Conservation (phyloP, 805 yeast species). For the Saccharomyces jurei region DNA sequence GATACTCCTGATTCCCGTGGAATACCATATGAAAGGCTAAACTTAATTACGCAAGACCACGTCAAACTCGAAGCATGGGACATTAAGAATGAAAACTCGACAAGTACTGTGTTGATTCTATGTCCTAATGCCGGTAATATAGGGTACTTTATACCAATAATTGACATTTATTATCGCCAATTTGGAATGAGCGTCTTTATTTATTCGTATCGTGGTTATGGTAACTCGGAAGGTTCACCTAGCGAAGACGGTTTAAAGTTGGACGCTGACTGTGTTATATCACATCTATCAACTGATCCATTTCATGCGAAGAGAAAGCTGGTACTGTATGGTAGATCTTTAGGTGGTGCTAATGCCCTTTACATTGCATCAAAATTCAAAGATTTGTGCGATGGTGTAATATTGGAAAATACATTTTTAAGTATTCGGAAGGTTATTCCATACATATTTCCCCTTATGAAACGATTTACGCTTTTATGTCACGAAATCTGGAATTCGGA, state of each 20-base stretch:
- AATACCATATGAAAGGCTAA: conserved; percentile 55
- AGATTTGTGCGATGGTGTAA: conserved; percentile 47
- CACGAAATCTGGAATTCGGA: conserved; percentile 84
- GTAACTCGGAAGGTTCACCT: conserved; percentile 68
- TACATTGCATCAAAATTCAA: conserved; percentile 62
- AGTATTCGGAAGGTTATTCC: conserved; percentile 65
- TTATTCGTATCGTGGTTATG: conserved; percentile 89
- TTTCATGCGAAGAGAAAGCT: conserved; percentile 43
- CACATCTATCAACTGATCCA: conserved; percentile 45
- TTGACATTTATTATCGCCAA: conserved; percentile 51
- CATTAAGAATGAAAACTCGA: conserved; percentile 28
- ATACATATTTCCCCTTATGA: conserved; percentile 62
- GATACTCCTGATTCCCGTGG: conserved; percentile 70
- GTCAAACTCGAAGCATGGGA: conserved; percentile 59
- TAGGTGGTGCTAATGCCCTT: conserved; percentile 93
- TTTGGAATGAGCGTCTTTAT: conserved; percentile 72
- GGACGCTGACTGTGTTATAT: conserved; percentile 70
- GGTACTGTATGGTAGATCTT: conserved; percentile 75
- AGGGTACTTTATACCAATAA: conserved; percentile 82
- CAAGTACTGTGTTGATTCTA: conserved; percentile 62
- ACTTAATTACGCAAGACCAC: conserved; percentile 61
- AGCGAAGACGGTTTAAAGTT: conserved; percentile 70
- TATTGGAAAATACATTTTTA: conserved; percentile 82
- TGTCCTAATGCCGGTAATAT: conserved; percentile 96
- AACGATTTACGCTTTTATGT: conserved; percentile 50